Evolutionary conservation across 768 basidiomycete species (phyloP).

Genomic region (Floccularia luteovirens): DNA sequence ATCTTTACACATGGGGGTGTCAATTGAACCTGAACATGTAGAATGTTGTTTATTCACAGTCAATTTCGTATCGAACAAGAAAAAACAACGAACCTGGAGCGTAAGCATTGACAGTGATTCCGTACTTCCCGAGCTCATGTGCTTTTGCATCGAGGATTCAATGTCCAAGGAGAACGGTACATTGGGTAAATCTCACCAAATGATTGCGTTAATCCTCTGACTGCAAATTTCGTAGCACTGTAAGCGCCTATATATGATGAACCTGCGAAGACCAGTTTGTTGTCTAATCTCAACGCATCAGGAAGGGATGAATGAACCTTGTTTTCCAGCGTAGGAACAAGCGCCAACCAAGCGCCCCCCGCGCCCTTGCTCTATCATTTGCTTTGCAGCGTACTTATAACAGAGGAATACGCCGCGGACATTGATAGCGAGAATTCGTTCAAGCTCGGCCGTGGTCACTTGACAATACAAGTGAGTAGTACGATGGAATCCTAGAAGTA

Average conservation of each 20-base stretch:
- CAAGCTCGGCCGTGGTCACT: constrained; percentile 16
- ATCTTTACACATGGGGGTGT: constrained; percentile 12
- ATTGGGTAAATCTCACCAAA: constrained; percentile 12
- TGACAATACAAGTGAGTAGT: not conserved
- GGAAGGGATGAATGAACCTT: constrained; percentile 17
- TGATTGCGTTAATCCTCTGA: constrained; percentile 30
- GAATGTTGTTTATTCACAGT: not conserved
- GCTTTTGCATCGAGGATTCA: constrained; percentile 6
- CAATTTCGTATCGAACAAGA: not conserved
- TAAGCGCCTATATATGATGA: constrained; percentile 14
- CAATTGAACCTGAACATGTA: constrained; percentile 6
- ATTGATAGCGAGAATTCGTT: constrained; percentile 23
- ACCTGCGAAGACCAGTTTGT: not conserved
- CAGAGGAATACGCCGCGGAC: constrained; percentile 28
- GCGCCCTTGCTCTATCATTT: constrained; percentile 34
- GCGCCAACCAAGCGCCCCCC: constrained; percentile 39
- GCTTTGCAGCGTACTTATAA: constrained; percentile 30
- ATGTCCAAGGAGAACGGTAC: not conserved
- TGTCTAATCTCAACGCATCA: not conserved
- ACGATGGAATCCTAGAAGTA: not conserved
- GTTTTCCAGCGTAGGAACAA: constrained; percentile 28
- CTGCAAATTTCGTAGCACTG: constrained; percentile 30
- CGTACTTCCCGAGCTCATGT: constrained; percentile 12
- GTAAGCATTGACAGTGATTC: constrained; percentile 27
- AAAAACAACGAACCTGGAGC: constrained; percentile 18